Conservation (phyloP, 352 stramenopile genomes). For the Globisporangium alternatum region DNA sequence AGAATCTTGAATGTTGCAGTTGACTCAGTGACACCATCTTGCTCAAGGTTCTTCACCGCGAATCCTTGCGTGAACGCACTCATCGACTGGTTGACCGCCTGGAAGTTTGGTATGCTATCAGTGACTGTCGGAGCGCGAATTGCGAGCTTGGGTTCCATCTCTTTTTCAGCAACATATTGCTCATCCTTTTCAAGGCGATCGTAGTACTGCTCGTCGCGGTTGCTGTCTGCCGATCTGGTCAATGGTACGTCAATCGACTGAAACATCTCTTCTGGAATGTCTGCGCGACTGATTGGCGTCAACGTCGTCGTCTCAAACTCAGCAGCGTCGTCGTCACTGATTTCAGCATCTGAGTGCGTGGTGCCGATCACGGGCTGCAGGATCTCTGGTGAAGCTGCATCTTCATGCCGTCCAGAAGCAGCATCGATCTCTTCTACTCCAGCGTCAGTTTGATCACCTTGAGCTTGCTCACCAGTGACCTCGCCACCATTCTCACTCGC, state of each 20-base stretch:
- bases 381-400: background rate
- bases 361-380: too few species aligned
- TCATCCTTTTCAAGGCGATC: background rate
- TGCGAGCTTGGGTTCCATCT: background rate
- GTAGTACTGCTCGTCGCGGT: background rate
- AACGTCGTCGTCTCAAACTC: background rate
- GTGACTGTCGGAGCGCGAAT: constrained; percentile 2
- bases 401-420: background rate
- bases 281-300: constrained; percentile 5
- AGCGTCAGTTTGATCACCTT: background rate
- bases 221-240: background rate
- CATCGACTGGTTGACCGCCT: constrained; percentile 30
- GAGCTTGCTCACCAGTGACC: background rate
- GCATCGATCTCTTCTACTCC: background rate
- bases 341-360: background rate
- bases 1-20: background rate
- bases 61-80: constrained; percentile 49
- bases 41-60: background rate
- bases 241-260: constrained; percentile 36
- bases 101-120: constrained; percentile 7
- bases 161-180: background rate
- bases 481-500: background rate
- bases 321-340: background rate
- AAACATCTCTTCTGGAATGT: constrained; percentile 47
- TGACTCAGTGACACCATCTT: background rate